Base-by-base conservation (phyloP, 495 filamentous ascomycete genomes). In the Aspergillus carlsbadensis region DNA sequence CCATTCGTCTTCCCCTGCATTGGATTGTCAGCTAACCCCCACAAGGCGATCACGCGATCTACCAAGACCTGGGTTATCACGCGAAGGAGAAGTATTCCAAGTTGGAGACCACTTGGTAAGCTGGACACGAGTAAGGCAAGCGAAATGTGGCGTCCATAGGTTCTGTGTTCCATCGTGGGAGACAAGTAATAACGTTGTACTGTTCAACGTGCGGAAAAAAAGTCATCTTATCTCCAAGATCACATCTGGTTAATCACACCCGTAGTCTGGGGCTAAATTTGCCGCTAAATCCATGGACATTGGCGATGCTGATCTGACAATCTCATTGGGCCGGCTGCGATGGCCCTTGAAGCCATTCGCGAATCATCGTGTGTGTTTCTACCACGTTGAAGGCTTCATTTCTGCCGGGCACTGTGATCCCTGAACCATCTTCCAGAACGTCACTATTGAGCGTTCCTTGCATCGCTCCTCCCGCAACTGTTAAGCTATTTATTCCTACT, bases 41-140 rank as follows among this genome's bases (percentile, higher is more conserved):
- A 54, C 7, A 22, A 81, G 78, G 76, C 26, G 74, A 83, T 55
- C 69, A 79, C 61, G 68, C 80, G 13, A 71, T 85, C 21, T 84
- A 82, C 61, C 60, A 70, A 17, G 82, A 84, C 64, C 64, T 86
- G 31, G 76, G 77, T 6, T 56, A 78, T 11, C 71, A 78, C 53
- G 74, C 78, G 6, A 18, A 50, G 47, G 76, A 81, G 51, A 76
- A 82, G 17, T 81, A 82, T 63, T 67, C 74, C 1, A 69, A 73
- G 20, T 42, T 84, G 53, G 74, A 71, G 18, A 79, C 77, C 0
- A 79, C 76, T 17, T 84, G 82, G 81, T 72, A 71, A 26, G 47
- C 41, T 26, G 40, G 58, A 33, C 54, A 51, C 10, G 22, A 14
- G 29, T 54, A 21, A 43, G 37, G 52, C 18, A 18, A 49, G 22